Base-by-base conservation (phyloP, 2,329 filamentous ascomycete genomes). In the Cercospora beticola region DNA sequence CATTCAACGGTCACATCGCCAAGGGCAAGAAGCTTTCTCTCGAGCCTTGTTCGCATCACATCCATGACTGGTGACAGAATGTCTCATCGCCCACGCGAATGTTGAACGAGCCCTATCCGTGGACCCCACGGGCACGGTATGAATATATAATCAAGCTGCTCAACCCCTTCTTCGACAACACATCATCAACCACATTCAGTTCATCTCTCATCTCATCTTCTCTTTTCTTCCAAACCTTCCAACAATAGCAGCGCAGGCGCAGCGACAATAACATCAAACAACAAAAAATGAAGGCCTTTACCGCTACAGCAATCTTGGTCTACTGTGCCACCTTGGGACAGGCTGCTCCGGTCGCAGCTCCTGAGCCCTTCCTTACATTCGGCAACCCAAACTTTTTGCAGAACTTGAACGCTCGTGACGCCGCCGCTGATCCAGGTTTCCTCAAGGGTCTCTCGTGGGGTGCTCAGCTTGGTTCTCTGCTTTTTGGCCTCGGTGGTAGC, bases 151-250 rank as follows among this genome's bases (percentile, higher is more conserved):
- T 33, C 14, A 43, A 30, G 54, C 26, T 30, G 3, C 16, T 26
- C 10, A 10, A 21, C 10, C 6, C 26, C 16, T 21, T 58, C 54
- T 18, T 18, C n/a, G 16, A 33, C 26, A 30, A n/a, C 54, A 43
- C 36, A n/a, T n/a, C 36, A 58, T 12, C 14, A 58, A 31, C 23
- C 21, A 30, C 54, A 58, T 58, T 58, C 14, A 58, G 54, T 58
- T 58, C 54, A 18, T 58, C 54, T 58, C 54, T 58, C 54, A 58
- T 58, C 54, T 58, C 26, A 58, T 30, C 54, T 58, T 30, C 21
- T 26, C n/a, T 52, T 52, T 23, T 52, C 18, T 6, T 43, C 31
- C 36, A 43, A 43, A 52, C 9, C 46, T 58, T 58, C 26, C 21
- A 58, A 31, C n/a, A n/a, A 30, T 16, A 5, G 54, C 54, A 58